Conservation (phyloP, 176 grass and related monocot species). For the Musa troglodytarum region DNA sequence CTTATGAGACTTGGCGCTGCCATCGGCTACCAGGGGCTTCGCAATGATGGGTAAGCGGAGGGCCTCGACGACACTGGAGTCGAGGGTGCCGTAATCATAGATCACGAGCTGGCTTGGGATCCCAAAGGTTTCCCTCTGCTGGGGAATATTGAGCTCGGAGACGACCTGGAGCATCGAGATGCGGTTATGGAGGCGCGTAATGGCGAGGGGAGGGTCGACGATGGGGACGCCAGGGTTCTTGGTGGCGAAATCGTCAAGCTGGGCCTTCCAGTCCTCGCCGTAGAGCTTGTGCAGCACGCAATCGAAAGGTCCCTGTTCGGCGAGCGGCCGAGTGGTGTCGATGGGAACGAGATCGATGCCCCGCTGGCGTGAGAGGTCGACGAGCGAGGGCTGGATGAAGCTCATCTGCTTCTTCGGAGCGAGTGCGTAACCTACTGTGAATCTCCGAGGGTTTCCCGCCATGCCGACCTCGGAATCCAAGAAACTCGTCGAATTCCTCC, state of each 20-base stretch:
- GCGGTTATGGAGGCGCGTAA: constrained; percentile 53
- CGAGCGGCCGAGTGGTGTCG: constrained; percentile 42
- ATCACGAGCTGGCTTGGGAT: constrained; percentile 85
- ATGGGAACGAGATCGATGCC: constrained; percentile 62
- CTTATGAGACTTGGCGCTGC: no score
- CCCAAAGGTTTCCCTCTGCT: constrained; percentile 46
- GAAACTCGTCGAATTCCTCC: no score
- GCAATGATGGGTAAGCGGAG: constrained; percentile 65
- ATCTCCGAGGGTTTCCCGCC: constrained; percentile 31
- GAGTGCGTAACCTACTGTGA: no score
- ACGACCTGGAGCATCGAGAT: constrained; percentile 43
- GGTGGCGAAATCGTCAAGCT: constrained; percentile 28
- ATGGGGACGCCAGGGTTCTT: constrained; percentile 40
- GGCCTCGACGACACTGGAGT: constrained; percentile 60
- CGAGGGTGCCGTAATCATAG: constrained; percentile 52
- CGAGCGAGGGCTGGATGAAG: no score
- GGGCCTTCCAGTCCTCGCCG: constrained; percentile 34
- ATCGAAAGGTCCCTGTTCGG: constrained; percentile 72
- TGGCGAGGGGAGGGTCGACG: constrained; percentile 54
- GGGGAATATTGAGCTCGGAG: constrained; percentile 53
- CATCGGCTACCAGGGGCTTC: no score
- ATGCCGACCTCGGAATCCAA: not conserved
- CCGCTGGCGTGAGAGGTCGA: constrained; percentile 15
- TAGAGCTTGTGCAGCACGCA: constrained; percentile 81
- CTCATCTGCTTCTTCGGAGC: no score